Percentiles rank a stretch among this genome's conserved stretches.
Conservation (phyloP, 78 protist species). For the Dictyostelium purpureum region DNA sequence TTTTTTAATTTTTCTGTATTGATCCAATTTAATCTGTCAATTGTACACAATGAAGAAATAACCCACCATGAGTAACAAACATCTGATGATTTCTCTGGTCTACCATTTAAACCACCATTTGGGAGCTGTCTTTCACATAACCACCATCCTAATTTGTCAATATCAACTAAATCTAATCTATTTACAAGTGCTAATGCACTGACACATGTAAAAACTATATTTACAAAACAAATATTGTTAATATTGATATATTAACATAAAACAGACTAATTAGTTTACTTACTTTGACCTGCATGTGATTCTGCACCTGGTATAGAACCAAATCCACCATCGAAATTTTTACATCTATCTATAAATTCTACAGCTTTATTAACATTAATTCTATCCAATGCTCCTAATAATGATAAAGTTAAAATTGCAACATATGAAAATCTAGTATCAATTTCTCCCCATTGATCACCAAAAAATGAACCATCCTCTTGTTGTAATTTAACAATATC, state of each 20-base stretch:
- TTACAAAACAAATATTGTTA: not conserved
- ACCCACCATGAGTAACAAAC: conserved; percentile 99
- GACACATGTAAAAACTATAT: conserved; percentile 96
- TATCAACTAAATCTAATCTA: conserved; percentile 80
- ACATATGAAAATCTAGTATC: conserved; percentile 98
- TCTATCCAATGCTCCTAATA: conserved; percentile 85
- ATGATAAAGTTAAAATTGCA: conserved; percentile 89
- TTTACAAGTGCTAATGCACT: conserved; percentile 96
- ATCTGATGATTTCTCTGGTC: conserved; percentile 99
- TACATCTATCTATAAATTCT: conserved; percentile 84
- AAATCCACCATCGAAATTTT: conserved; percentile 98
- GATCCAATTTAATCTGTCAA: conserved; percentile 96
- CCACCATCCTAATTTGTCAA: conserved; percentile 98
- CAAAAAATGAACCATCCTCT: conserved; percentile 97
- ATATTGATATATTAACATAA: not conserved
- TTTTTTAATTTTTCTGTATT: conserved; percentile 76
- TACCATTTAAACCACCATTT: conserved; percentile 99
- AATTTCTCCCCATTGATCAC: conserved; percentile 99
- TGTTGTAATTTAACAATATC: conserved; percentile 90
- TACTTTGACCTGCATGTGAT: conserved; percentile 98
- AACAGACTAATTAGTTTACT: not conserved
- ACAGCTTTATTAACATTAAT: conserved; percentile 85
- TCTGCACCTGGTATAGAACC: conserved; percentile 98
- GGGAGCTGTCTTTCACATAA: conserved; percentile 97
- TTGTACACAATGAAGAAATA: conserved; percentile 89